Base-by-base conservation (phyloP, 2,329 filamentous ascomycete species). In the Colletotrichum musicola region DNA sequence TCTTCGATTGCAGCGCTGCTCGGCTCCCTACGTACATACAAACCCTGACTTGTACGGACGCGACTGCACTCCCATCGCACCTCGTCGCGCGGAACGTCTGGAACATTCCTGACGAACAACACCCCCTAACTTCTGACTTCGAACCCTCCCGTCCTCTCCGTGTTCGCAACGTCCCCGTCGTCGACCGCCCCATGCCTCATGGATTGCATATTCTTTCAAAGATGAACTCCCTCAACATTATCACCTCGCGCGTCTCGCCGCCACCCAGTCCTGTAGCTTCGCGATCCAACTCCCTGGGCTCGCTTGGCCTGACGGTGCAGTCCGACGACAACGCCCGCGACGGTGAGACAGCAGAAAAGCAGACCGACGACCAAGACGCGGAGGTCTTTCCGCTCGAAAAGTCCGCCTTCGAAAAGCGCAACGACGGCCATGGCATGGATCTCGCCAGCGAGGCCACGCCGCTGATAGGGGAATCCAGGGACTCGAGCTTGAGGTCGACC, bases 181-280 rank as follows among this genome's bases (percentile, higher is more conserved):
- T 56, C 62, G 58, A 59, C 30, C 40, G 27, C 30, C 59, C 47
- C 63, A 69, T 72, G 72, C 74, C 77, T 83, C 81, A 88, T 90
- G 88, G 88, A 86, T 85, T 81, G 79, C 80, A 79, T 76, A 79
- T 79, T 75, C 74, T 77, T 75, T 81, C 81, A 85, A 93, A 87
- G 83, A 98, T 98, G 95, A 98, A 98, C 90, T 97, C 95, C 76
- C 86, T 97, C 85, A 97, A 96, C 84, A 93, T 97, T 80, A 89
- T 98, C 80, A 96, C 94, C 77, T 90, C 93, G 79, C 91, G 92
- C 83, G 93, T 95, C 79, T 90, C 89, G 74, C 87, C 89, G 73
- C 80, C 88, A 62, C 81, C 87, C 68, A 89, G 84, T 74, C 84
- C 88, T 40, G 77, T 79, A 51, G 84, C 87, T 63, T 86, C 88